Conservation (phyloP, 495 filamentous ascomycete species). For the Cryomyces minteri region DNA sequence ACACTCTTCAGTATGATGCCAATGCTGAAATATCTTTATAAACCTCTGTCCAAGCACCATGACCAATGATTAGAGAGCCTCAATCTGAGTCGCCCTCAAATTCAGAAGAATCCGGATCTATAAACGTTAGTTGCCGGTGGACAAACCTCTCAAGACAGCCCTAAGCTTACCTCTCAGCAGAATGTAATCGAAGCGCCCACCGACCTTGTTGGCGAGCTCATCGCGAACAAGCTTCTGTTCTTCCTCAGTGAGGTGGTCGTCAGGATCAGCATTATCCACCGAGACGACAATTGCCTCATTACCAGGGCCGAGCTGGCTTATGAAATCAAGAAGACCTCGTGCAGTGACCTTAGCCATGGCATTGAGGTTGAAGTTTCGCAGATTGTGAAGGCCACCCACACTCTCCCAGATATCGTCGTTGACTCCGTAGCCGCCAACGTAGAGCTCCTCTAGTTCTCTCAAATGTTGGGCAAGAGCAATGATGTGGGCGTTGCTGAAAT, state of each 20-base stretch:
- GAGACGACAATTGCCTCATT: conserved; percentile 18
- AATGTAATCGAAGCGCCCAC: conserved; percentile 21
- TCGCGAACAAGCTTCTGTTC: conserved; percentile 15
- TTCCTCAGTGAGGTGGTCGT: conserved; percentile 15
- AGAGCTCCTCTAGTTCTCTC: conserved; percentile 33
- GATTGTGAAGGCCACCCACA: conserved; percentile 12
- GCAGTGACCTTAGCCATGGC: conserved; percentile 20
- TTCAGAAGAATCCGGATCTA: conserved; percentile 22
- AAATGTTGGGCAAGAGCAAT: conserved; percentile 29
- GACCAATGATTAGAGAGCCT: background rate
- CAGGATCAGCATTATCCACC: conserved; percentile 20
- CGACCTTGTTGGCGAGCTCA: conserved; percentile 13
- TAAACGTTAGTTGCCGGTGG: background rate
- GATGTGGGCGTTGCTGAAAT: conserved; percentile 32
- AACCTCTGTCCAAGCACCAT: too few relatives aligned
- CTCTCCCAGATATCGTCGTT: conserved; percentile 28
- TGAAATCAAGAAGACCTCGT: conserved; percentile 17
- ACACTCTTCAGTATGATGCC: too few relatives aligned
- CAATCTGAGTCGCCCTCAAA: conserved; percentile 19
- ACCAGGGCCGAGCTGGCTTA: conserved; percentile 14
- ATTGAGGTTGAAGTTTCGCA: conserved; percentile 16
- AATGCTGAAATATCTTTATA: too few relatives aligned
- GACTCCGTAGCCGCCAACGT: conserved; percentile 33
- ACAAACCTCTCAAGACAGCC: background rate
- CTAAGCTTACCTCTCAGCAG: conserved; percentile 16